phyloP scores from a whole-genome alignment of 768 basidiomycete genomes.

The Mycena galericulata region DNA sequence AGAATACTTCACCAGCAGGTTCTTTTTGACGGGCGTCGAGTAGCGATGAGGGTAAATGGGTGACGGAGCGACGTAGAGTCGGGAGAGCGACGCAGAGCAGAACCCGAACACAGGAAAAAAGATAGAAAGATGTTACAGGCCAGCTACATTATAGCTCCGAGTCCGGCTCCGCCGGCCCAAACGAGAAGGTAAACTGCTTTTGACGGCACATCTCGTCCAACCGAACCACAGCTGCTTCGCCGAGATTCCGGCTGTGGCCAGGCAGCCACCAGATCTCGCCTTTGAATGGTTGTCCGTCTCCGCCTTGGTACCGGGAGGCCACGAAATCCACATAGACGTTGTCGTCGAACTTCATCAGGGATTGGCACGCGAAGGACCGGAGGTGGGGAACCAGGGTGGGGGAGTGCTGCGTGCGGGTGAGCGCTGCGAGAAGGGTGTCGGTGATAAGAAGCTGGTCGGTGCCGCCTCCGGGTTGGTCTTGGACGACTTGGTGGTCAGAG shows the following conservation, averaged over 20 bases:
- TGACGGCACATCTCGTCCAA: too few relatives aligned
- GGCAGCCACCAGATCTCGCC: neutral
- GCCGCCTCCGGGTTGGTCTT: neutral
- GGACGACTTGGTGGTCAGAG: neutral
- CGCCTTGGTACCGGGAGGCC: neutral
- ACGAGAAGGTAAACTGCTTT: too few relatives aligned
- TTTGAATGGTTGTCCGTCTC: neutral
- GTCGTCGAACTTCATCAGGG: constrained; percentile 5
- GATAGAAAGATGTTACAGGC: too few relatives aligned
- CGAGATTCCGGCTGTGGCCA: neutral
- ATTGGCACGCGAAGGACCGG: neutral
- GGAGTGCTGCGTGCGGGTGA: neutral
- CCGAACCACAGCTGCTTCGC: too few relatives aligned
- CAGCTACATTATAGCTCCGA: too few relatives aligned
- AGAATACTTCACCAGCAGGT: too few relatives aligned
- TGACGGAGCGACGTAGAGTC: too few relatives aligned
- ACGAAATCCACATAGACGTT: neutral
- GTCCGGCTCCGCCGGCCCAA: too few relatives aligned
- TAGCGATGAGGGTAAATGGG: too few relatives aligned
- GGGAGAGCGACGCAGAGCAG: too few relatives aligned
- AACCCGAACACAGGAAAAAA: too few relatives aligned
- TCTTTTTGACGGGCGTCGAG: too few relatives aligned
- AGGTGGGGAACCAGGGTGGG: neutral
- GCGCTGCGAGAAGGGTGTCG: neutral
- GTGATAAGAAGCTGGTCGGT: neutral